Base-by-base conservation (phyloP, 192 early-diverging fungal genomes). In the Coemansia sp. region DNA sequence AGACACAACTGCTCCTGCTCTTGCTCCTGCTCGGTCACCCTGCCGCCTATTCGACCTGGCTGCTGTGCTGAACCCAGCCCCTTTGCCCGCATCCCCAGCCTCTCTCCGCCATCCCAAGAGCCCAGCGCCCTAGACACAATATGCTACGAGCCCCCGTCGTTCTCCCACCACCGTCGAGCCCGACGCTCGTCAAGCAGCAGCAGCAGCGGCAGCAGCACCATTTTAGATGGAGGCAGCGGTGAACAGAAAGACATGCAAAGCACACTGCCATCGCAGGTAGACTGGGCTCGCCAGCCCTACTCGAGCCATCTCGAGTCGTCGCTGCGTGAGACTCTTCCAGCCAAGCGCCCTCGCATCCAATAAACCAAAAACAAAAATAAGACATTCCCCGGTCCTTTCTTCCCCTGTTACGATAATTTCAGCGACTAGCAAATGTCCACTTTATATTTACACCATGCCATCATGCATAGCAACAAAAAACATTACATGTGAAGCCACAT, bases 11-110 rank as follows among this genome's bases (percentile, higher is more conserved):
- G 25, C 48, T 26, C 25, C 9, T 13, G 10, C 55, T 9, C n/a
- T 23, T 52, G 31, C 63, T 52, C 21, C 15, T 43, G 59, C 28
- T 45, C 66, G 49, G 37, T 60, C 20, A 31, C 48, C 23, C 25
- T 74, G n/a, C 67, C 77, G 71, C 71, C 71, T 55, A 61, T 79
- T 67, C 77, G 71, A 70, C 65, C 42, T 70, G 58, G 67, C 59
- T 30, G 45, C 67, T 31, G 49, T 73, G 16, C 77, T 70, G 64
- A 79, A 70, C 29, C 64, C 67, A 33, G 34, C 48, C 7, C 46
- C 64, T 33, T 55, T 26, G 21, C 46, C 59, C 20, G 63, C 49
- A 42, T 68, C 59, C 67, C 76, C 67, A 72, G 67, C 63, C 76
- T 78, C 55, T 70, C 76, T n/a, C 70, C 70, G n/a, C 70, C 76